Base-by-base conservation (phyloP, 352 stramenopile genomes). In the Globisporangium abappressorium region DNA sequence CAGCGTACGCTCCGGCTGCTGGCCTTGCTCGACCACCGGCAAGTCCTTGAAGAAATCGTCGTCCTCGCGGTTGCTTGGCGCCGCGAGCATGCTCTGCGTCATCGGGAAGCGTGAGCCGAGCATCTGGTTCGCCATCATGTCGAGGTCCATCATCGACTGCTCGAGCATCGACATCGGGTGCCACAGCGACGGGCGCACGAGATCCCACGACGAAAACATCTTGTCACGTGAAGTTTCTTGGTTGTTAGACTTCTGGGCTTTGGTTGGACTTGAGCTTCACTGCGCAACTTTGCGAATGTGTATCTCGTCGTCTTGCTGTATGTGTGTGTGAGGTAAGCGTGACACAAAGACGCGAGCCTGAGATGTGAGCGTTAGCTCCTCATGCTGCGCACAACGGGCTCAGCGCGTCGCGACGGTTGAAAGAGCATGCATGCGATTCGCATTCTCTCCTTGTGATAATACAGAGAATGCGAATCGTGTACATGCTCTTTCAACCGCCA, bases 1-100 rank as follows among this genome's bases (percentile, higher is more conserved):
- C 30, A 59, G 14, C 47, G 9, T 68, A 24, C 20, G 33, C 47
- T 62, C 57, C 5, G 73, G 43, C 54, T 85, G 58, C 34, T 76
- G 60, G 8, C 68, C 68, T 24, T 75, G 64, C 57, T 81, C 73
- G 18, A 53, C 64, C 36, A 82, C 71, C 1, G 85, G 82, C 33
- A 95, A 68, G 64, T 94, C 87, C 66, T 79, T 80, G 72, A 95
- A 95, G 70, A 95, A 95, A 22, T 93, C 87, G 34, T 94, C 87
- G 15, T 69, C 64, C 12, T 64, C 56, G 34, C 26, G 56, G 15
- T 33, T 64, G 6, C 56, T 61, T 5, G 56, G 64, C 0, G 30
- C 30, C 30, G 56, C 56, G 33, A 69, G 56, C 64, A 69, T 54
- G 9, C 30, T 62, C 53, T 38, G 56, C 30, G 64, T 43, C 55